Evolutionary conservation across 1,139 yeast genomes (phyloP).

Genomic region (Yamadazyma mexicana): DNA sequence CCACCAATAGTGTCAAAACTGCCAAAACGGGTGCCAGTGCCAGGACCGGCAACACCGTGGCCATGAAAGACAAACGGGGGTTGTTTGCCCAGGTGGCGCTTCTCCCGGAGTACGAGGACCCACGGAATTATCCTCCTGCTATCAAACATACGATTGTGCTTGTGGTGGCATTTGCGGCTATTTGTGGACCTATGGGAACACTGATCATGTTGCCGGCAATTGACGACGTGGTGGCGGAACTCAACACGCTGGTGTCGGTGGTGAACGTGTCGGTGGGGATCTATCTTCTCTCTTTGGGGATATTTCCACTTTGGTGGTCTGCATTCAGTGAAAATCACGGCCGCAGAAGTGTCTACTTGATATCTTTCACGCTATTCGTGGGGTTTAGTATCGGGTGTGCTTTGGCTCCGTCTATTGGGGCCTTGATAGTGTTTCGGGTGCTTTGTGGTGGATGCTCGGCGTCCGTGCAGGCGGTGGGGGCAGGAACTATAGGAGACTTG

Average conservation of each 20-base stretch:
- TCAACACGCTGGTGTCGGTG: slow-evolving; percentile 56
- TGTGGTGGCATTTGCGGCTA: slow-evolving; percentile 70
- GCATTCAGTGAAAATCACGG: slow-evolving; percentile 75
- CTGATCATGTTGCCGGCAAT: slow-evolving; percentile 82
- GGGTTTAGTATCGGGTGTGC: slow-evolving; percentile 77
- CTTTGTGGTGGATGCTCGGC: slow-evolving; percentile 82
- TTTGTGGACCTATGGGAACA: slow-evolving; percentile 92
- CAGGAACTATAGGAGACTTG: slow-evolving; percentile 81
- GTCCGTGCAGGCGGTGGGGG: slow-evolving; percentile 86
- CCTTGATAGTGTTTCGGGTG: slow-evolving; percentile 67
- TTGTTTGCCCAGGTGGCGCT: slow-evolving; percentile 51
- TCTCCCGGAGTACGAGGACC: slow-evolving; percentile 72
- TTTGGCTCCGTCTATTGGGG: slow-evolving; percentile 57
- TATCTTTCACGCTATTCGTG: slow-evolving; percentile 62
- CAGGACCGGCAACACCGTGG: slow-evolving; percentile 25
- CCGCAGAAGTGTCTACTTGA: slow-evolving; percentile 67
- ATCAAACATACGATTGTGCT: slow-evolving; percentile 58
- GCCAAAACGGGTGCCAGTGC: too few relatives aligned
- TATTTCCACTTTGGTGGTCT: slow-evolving; percentile 91
- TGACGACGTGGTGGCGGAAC: slow-evolving; percentile 52
- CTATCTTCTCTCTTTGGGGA: slow-evolving; percentile 69
- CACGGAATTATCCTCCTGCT: slow-evolving; percentile 56
- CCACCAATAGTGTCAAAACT: too few relatives aligned
- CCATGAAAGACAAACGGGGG: slow-evolving; percentile 52
- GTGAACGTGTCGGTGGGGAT: slow-evolving; percentile 83